Evolutionary conservation across 371 early-diverging fungal species (phyloP), one percentile per base, ranked within the genome.

Genomic region (Parasitella parasitica): DNA sequence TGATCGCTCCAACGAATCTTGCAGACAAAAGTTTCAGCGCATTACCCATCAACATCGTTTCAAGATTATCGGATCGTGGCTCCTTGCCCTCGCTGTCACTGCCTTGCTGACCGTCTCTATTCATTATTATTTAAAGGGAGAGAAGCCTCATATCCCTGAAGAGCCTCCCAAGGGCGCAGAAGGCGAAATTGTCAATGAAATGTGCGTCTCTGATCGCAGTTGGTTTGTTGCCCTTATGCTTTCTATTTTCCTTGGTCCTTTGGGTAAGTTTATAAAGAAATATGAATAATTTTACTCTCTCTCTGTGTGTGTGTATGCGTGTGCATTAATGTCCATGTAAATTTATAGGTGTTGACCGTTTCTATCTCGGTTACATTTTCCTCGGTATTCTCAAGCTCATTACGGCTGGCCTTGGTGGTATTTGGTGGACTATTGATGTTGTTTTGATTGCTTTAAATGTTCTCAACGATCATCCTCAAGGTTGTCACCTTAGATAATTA

Each of bases 341-440:
- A 28, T 7, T 22, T 7, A 18, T 61, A 70, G 80, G 84, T 63
- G 63, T 86, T 32, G 86, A 86, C 71, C 84, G 86, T 57, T 86
- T 86, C 80, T 86, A 86, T 59, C 80, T 86, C 26, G 85, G 85
- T 16, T 83, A 84, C 34, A 68, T 85, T 35, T 73, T 84, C 70
- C 67, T 81, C 20, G 72, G 80, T 34, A 52, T 85, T 11, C 46
- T 80, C 18, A 77, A 77, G 55, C 62, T 80, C 11, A n/a, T 80
- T 24, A 77, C 82, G 38, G 82, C 71, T 61, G 82, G 82, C 70
- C 67, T 78, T 15, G 73, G 70, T 30, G 82, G 82, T 59, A 73
- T 82, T 55, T 76, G 76, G 78, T 82, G 80, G 80, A 60, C 75
- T 16, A 54, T 78, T 26, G 80, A 80, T 63, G 60, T 77, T 30